Base-by-base conservation (phyloP, 2,329 filamentous ascomycete genomes). In the Harringtonia lauricola region DNA sequence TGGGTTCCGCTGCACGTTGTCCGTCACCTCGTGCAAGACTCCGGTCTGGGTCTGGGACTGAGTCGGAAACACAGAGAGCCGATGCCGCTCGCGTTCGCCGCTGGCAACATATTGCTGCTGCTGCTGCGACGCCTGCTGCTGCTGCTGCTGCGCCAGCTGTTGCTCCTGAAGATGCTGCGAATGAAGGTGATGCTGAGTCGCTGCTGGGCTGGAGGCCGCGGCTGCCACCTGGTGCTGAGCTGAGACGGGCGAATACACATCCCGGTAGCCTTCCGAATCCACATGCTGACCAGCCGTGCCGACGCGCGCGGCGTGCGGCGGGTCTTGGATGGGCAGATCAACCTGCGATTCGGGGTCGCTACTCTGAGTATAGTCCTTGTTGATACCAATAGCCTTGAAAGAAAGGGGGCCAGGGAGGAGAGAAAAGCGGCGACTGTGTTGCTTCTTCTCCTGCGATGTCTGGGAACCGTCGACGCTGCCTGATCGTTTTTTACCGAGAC, bases 401-500 rank as follows among this genome's bases (percentile, higher is more conserved):
- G 79, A 81, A 54, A 83, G 78, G 1, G 72, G 74, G 3, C 68
- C 64, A 3, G 79, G 79, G 30, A 87, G 69, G 22, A 89, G 67
- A 13, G 83, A 88, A 59, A 88, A 87, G 33, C 84, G 74, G 47
- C 78, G 71, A 28, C 68, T 64, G 38, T 67, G 70, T 21, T n/a
- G n/a, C n/a, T 37, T 44, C 62, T 72, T 79, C 63, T 83, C 71
- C 46, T 68, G 58, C 53, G 78, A 68, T 36, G 58, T 64, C 53
- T 77, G 74, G 5, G 74, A 78, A 13, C 73, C 75, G 26, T 62
- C 56, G 42, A 82, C 74, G 56, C 79, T 80, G 48, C 82, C 81
- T 54, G 79, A 85, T 49, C 72, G 70, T 66, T 85, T 87, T 66
- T 80, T 83, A 34, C 75, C 76, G 17, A 84, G 69, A 2, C 76